Conservation (phyloP, 1,139 yeast genomes). For the Pichia sp. region DNA sequence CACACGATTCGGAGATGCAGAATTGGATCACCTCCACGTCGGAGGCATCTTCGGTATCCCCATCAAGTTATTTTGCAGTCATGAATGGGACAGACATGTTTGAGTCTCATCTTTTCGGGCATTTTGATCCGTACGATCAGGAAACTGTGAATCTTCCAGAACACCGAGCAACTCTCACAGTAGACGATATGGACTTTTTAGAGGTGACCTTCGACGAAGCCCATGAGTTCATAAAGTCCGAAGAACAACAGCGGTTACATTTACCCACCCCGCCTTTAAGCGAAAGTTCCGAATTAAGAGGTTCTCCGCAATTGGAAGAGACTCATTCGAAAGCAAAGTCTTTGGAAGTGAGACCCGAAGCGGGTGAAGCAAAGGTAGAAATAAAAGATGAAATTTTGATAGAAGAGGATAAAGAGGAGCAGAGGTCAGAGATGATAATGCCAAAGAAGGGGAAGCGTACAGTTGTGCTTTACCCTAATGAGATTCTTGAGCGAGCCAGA, state of each 20-base stretch:
- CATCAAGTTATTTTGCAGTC: background rate
- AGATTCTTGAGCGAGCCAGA: background rate
- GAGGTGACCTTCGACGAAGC: background rate
- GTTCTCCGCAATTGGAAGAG: background rate
- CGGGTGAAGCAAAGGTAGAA: background rate
- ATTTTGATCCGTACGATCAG: background rate
- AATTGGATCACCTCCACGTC: background rate
- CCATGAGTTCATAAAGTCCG: background rate
- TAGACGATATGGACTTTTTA: background rate
- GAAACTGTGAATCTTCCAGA: background rate
- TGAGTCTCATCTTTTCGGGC: background rate
- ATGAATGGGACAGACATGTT: background rate
- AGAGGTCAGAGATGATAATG: background rate
- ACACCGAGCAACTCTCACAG: background rate
- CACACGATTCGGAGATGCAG: background rate
- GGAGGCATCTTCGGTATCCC: background rate
- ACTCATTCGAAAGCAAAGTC: background rate
- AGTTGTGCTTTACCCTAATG: background rate
- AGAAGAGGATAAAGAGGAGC: background rate
- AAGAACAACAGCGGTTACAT: background rate
- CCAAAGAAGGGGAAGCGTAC: background rate
- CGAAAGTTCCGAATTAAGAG: background rate
- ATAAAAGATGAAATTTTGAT: background rate
- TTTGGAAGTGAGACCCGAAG: too few relatives aligned
- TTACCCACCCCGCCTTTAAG: conserved; percentile 1